Evolutionary conservation across 1,139 yeast species (phyloP), one percentile per base, ranked within the genome.

Genomic region (Suhomyces choctaworum): DNA sequence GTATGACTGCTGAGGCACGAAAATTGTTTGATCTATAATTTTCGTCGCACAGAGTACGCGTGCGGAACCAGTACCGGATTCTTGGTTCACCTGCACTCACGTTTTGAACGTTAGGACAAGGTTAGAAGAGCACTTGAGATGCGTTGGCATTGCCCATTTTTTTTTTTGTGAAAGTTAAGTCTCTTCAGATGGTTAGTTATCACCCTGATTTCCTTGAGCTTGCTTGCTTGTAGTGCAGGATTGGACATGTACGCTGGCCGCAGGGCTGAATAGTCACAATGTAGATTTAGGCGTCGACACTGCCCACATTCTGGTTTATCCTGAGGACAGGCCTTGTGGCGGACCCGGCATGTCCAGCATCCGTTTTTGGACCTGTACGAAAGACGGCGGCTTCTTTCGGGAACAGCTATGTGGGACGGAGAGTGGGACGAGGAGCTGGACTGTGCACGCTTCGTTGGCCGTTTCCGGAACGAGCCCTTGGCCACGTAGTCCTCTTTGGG

Each of bases 271-370:
- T 75, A 76, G 50, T 76, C 81, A 52, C 87, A 80, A 7, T 48
- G 48, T 24, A 80, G 54, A 6, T 73, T 70, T 23, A 80, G 60
- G 40, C 82, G 59, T 3, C 48, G 43, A 54, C 88, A 80, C 46
- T 77, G 79, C 10, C 57, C 52, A 51, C 88, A 80, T 8, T 42
- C 48, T 1, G 86, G 85, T 44, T 62, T 70, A 44, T 78, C 79
- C 49, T 79, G 85, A 0, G 82, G 70, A 47, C 88, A 80, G 40
- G 80, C 72, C 51, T 80, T 80, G 49, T 80, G 79, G 31, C 88
- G 69, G 16, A 80, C 59, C 40, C 87, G 54, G 50, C 87, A 80
- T 5, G 82, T 80, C 86, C 86, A 80, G 48, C 87, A 80, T 0
- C 87, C 87, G 24, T 62, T 66, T 43, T 73, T 73, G 1, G 82